Conservation (phyloP, 1,139 yeast species). For the Saccharomyces hybrid region DNA sequence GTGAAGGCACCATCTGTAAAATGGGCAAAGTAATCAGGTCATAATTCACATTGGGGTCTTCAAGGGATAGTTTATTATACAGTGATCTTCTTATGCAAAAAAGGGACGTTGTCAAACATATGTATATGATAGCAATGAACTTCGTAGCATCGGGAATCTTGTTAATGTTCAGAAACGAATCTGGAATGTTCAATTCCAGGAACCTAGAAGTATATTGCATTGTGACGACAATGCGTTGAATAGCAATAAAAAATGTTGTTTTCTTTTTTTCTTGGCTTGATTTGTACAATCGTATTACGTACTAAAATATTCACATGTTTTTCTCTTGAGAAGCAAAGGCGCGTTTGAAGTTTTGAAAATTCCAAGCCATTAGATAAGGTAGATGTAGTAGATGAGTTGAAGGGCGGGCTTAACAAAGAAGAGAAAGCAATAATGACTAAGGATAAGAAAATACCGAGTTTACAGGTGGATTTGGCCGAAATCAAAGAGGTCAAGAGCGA, state of each 20-base stretch:
- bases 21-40: slow-evolving; percentile 35
- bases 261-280: background rate
- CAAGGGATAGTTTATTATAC: slow-evolving; percentile 17
- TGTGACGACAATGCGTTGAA: background rate
- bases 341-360: background rate
- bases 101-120: slow-evolving; percentile 30
- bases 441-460: background rate
- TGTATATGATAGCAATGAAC: slow-evolving; percentile 28
- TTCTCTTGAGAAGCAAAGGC: background rate
- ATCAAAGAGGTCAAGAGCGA: background rate
- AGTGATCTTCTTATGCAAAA: slow-evolving; percentile 29
- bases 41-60: slow-evolving; percentile 23
- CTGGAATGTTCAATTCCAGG: slow-evolving; percentile 20
- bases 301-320: background rate
- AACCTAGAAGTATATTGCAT: slow-evolving; percentile 17
- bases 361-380: background rate
- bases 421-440: background rate
- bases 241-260: background rate
- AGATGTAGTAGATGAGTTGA: background rate
- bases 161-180: slow-evolving; percentile 11
- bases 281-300: background rate
- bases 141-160: slow-evolving; percentile 39
- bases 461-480: background rate
- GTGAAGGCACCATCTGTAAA: slow-evolving; percentile 62
- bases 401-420: background rate